Base-by-base conservation (phyloP, 2,329 filamentous ascomycete species). In the Monosporascus ibericus region DNA sequence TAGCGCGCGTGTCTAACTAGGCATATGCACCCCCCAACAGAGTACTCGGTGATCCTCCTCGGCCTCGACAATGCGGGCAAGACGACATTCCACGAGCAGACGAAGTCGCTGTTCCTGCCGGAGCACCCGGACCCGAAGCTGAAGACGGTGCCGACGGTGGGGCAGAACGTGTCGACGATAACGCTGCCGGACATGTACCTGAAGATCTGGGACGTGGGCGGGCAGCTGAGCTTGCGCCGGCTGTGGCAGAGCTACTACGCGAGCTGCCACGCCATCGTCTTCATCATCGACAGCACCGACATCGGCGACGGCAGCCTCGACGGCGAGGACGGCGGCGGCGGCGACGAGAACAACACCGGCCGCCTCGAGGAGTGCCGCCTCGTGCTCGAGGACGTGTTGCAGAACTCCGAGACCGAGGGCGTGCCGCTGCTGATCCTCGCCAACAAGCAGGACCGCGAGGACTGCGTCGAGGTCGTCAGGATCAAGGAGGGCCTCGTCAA, bases 21-120 rank as follows among this genome's bases (percentile, higher is more conserved):
- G 48, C 24, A 20, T 25, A 49, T 49, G 42, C 49, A 22, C 22
- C 54, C 50, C 50, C 27, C 52, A 49, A 37, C 65, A 94, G 92
- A 97, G 76, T 97, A 96, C 78, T 96, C 92, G 22, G 90, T 96
- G 65, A 90, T 97, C 67, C 87, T 97, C 61, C 88, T 97, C 64
- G 94, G 94, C 58, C 88, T 97, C 67, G 94, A 97, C 78, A 97
- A 97, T 69, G 94, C 94, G 55, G 94, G 94, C 71, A 97, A 97
- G 78, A 97, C 94, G 40, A 97, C 94, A 25, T 92, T 97, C 68
- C 91, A 96, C 72, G 90, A 95, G 68, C 92, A 96, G 71, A 90
- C 97, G 71, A 96, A 96, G 74, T 83, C 90, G 51, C 80, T 95
- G 67, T 96, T 90, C 78, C 79, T 85, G 58, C 78, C 84, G 44